These are phyloP conservation scores for Pluteus cervinus DNA, from an alignment of 768 basidiomycete species.

Conservation along the genomic window DNA sequence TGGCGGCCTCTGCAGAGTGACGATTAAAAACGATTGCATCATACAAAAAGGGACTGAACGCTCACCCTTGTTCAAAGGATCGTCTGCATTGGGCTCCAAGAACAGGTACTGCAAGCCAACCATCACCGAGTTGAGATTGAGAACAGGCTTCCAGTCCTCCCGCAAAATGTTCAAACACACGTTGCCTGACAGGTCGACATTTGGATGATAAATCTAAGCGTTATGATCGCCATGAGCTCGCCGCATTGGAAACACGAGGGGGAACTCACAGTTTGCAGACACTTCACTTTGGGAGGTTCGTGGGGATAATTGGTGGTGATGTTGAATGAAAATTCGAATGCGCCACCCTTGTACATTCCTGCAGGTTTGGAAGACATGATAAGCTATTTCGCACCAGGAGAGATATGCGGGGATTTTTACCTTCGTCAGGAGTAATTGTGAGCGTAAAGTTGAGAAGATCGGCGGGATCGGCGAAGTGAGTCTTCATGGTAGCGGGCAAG, in stretches of 20 bases:
- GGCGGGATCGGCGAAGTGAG: slow-evolving; percentile 83
- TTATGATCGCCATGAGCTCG: slow-evolving; percentile 7
- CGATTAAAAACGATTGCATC: slow-evolving; percentile 5
- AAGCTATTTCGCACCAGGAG: not conserved
- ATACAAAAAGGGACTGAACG: slow-evolving; percentile 3
- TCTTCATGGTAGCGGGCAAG: slow-evolving; percentile 94
- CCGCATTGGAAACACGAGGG: not conserved
- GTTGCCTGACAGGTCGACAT: slow-evolving; percentile 96
- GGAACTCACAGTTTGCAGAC: slow-evolving; percentile 77
- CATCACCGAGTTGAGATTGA: slow-evolving; percentile 97
- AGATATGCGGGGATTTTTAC: slow-evolving; percentile 39
- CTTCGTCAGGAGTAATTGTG: slow-evolving; percentile 96
- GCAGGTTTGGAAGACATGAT: slow-evolving; percentile 1
- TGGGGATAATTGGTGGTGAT: slow-evolving; percentile 99
- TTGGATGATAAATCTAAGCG: slow-evolving; percentile 93
- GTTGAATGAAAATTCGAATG: slow-evolving; percentile 88
- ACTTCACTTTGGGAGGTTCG: slow-evolving; percentile 98
- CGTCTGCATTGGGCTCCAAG: slow-evolving; percentile 97
- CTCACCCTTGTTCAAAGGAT: slow-evolving; percentile 96
- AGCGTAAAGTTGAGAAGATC: slow-evolving; percentile 97
- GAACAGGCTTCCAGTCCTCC: slow-evolving; percentile 99
- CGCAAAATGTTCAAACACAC: slow-evolving; percentile 97
- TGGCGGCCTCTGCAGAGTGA: slow-evolving; percentile 74
- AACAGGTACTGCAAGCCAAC: slow-evolving; percentile 98
- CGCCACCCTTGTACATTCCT: slow-evolving; percentile 99